Percentiles rank a stretch among this genome's conserved stretches.
Evolutionary conservation across 139 green algal genomes (phyloP).

Genomic region (Chlamydomonas sphaeroides): DNA sequence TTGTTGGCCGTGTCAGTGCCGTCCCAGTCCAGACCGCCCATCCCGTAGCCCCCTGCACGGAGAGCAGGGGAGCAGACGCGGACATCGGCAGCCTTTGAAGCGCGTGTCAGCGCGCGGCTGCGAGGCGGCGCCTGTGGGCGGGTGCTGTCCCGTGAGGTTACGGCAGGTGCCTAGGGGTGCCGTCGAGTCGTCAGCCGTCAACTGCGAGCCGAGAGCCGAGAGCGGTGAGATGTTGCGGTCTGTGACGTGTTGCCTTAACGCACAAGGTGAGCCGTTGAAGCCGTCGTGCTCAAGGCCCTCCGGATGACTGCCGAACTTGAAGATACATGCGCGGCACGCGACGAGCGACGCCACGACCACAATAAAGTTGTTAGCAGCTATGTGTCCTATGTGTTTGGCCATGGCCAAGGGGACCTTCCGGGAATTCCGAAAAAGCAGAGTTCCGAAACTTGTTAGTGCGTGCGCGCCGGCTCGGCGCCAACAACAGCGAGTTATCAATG

Average conservation of each 20-base stretch:
- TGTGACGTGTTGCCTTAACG: too few species aligned
- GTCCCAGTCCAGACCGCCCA: background rate
- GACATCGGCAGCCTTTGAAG: background rate
- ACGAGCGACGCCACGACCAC: background rate
- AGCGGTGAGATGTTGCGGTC: background rate
- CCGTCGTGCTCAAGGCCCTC: background rate
- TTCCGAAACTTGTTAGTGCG: too few species aligned
- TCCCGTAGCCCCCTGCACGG: background rate
- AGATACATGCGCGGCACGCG: background rate
- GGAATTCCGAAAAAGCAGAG: too few species aligned
- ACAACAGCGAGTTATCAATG: too few species aligned
- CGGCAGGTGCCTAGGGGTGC: background rate
- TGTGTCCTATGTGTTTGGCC: too few species aligned
- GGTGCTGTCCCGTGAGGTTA: background rate
- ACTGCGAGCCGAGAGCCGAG: background rate
- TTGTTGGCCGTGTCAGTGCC: background rate
- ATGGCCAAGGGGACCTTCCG: too few species aligned
- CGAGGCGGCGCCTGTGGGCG: background rate
- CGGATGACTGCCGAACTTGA: background rate
- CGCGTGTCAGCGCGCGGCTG: too few species aligned
- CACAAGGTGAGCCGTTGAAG: background rate
- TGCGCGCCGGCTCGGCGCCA: too few species aligned
- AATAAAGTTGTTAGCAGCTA: too few species aligned
- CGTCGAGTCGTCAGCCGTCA: background rate
- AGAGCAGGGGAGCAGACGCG: background rate